Conservation (phyloP, 148 eudicot species). For the Suaeda aralocaspica region DNA sequence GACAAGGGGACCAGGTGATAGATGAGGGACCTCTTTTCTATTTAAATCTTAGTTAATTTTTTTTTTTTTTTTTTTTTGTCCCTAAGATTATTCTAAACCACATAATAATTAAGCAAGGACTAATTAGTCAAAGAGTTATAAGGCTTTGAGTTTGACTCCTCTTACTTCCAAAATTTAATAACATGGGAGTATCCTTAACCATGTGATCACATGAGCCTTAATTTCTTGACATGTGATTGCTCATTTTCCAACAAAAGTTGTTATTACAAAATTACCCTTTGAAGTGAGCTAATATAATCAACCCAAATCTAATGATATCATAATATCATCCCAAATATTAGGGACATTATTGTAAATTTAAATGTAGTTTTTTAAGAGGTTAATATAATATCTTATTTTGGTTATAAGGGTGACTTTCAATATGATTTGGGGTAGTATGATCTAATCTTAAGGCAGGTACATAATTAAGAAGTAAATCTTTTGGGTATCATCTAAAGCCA, state of each 20-base stretch:
- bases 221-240: slow-evolving; percentile 56
- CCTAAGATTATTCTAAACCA: too few relatives aligned
- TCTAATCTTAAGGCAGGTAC: slow-evolving; percentile 33
- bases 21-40: slow-evolving; percentile 11
- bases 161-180: slow-evolving; percentile 26
- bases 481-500: slow-evolving; percentile 22
- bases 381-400: background rate
- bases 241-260: slow-evolving; percentile 38
- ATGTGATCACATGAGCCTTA: slow-evolving; percentile 63
- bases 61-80: too few relatives aligned
- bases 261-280: slow-evolving; percentile 35
- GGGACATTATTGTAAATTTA: slow-evolving; percentile 28
- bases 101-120: slow-evolving; percentile 4
- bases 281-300: slow-evolving; percentile 16
- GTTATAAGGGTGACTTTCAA: slow-evolving; percentile 21
- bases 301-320: too few relatives aligned
- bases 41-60: too few relatives aligned
- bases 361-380: background rate
- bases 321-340: background rate
- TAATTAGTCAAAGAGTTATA: slow-evolving; percentile 37
- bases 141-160: slow-evolving; percentile 28
- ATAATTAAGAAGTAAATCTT: slow-evolving; percentile 27
- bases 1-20: slow-evolving; percentile 19
- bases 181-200: slow-evolving; percentile 48
- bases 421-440: slow-evolving; percentile 35